A percentile compares a stretch with the other conserved stretches of the same genome.
phyloP scores from a whole-genome alignment of 2,329 filamentous ascomycete genomes.

The Sporothrix phasma region DNA sequence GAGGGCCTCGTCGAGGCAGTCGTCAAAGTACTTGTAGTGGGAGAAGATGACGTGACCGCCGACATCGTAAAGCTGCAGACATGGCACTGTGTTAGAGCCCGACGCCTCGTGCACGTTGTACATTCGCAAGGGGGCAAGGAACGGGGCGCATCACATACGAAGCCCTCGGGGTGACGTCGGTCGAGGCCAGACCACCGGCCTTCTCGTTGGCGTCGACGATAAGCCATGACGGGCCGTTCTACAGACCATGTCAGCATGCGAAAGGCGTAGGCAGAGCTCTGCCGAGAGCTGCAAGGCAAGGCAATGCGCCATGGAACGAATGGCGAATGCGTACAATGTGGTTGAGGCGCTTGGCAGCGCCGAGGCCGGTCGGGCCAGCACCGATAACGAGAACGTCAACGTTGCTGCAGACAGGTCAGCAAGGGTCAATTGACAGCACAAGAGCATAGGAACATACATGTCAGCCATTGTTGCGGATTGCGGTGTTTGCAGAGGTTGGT shows the following conservation, averaged over 20 bases:
- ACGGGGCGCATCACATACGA: conserved; percentile 56
- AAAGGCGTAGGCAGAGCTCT: neutral
- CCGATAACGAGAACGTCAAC: conserved; percentile 98
- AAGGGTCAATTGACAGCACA: neutral
- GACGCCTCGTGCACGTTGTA: neutral
- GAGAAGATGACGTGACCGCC: conserved; percentile 98
- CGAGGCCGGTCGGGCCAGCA: conserved; percentile 91
- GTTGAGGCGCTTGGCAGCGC: conserved; percentile 94
- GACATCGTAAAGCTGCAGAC: conserved; percentile 82
- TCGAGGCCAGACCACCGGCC: conserved; percentile 90
- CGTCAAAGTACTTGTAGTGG: conserved; percentile 99
- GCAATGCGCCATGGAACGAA: neutral
- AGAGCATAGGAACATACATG: conserved; percentile 4
- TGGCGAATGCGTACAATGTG: conserved; percentile 63
- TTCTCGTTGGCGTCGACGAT: conserved; percentile 88
- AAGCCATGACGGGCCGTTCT: conserved; percentile 92
- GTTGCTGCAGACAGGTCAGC: conserved; percentile 45
- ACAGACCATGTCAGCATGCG: conserved; percentile 11
- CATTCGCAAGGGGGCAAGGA: neutral
- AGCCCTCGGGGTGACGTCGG: conserved; percentile 93
- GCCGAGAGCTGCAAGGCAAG: neutral
- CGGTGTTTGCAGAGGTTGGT: neutral
- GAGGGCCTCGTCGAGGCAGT: conserved; percentile 93
- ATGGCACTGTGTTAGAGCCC: neutral
- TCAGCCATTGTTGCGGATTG: conserved; percentile 12